These are phyloP conservation scores for Poa annua DNA, from an alignment of 176 grass and related monocot species.

Conservation along the genomic window DNA sequence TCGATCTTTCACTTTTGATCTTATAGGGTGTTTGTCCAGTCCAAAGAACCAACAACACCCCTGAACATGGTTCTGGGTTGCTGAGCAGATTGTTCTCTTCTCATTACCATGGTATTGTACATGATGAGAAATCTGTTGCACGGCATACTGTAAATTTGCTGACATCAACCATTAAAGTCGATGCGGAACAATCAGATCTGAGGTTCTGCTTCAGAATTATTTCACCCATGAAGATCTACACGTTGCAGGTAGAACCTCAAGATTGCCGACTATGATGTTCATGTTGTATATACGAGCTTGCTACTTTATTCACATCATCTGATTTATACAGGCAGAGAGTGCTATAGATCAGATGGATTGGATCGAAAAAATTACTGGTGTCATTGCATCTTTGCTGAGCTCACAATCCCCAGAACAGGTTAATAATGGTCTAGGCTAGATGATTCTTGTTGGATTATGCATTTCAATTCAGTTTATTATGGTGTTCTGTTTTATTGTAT, in stretches of 20 bases:
- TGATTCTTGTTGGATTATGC: conserved; percentile 36
- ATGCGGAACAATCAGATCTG: conserved; percentile 93
- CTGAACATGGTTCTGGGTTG: conserved; percentile 90
- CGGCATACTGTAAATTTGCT: conserved; percentile 97
- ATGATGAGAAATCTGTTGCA: conserved; percentile 94
- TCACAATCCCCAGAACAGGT: conserved; percentile 88
- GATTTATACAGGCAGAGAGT: conserved; percentile 84
- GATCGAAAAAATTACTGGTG: conserved; percentile 99
- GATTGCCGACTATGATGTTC: conserved; percentile 27
- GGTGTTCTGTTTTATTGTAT: conserved; percentile 64
- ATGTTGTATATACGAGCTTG: conserved; percentile 33
- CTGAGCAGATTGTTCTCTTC: conserved; percentile 99
- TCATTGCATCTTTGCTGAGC: conserved; percentile 88
- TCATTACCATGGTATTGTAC: conserved; percentile 87
- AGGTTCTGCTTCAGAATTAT: conserved; percentile 98
- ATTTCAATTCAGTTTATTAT: conserved; percentile 42
- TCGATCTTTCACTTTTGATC: conserved; percentile 43
- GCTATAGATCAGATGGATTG: conserved; percentile 94
- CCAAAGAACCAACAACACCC: conserved; percentile 60
- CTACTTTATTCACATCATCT: conserved; percentile 41
- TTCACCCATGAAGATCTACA: conserved; percentile 90
- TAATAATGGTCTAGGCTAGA: conserved; percentile 34
- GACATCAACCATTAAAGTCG: conserved; percentile 94
- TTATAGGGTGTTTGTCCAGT: conserved; percentile 64
- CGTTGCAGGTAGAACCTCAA: conserved; percentile 75